These are phyloP conservation scores for Clathrus columnatus DNA, from an alignment of 768 basidiomycete genomes.

Conservation along the genomic window DNA sequence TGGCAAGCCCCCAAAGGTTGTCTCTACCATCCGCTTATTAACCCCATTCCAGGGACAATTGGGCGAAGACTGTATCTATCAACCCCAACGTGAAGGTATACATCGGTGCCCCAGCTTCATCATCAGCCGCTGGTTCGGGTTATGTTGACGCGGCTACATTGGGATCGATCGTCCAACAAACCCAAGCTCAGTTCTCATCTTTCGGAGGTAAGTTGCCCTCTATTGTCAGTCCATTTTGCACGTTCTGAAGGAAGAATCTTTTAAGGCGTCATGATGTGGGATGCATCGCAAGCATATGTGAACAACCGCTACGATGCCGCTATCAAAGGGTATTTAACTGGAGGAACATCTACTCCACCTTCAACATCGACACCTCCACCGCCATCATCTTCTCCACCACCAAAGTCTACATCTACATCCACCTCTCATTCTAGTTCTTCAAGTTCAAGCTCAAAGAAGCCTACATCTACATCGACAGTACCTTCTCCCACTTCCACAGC, in stretches of 20 bases:
- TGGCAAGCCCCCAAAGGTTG: conserved; percentile 18
- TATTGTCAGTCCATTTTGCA: too few species aligned
- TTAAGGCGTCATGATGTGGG: conserved; percentile 20
- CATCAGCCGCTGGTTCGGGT: conserved; percentile 6
- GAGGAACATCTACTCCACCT: not conserved
- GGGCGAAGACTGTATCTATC: conserved; percentile 11
- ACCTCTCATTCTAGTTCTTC: not conserved
- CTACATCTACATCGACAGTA: not conserved
- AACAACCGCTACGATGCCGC: conserved; percentile 5
- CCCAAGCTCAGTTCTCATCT: conserved; percentile 1
- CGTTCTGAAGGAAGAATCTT: too few species aligned
- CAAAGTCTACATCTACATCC: conserved; percentile 19
- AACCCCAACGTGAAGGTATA: conserved; percentile 14
- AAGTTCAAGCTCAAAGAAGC: not conserved
- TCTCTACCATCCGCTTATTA: too few species aligned
- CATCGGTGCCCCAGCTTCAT: conserved; percentile 13
- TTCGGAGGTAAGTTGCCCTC: conserved; percentile 13
- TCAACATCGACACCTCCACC: conserved; percentile 1
- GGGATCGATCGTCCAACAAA: conserved; percentile 9
- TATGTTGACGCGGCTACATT: conserved; percentile 9
- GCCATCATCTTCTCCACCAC: conserved; percentile 2
- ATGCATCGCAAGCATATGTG: conserved; percentile 11
- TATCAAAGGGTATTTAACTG: conserved; percentile 2
- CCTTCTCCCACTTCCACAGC: conserved; percentile 16
- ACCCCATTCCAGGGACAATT: conserved; percentile 12